A percentile compares a stretch with the other conserved stretches of the same genome.
phyloP scores from a whole-genome alignment of 1,284 basidiomycete species.

The Naganishia albida region DNA sequence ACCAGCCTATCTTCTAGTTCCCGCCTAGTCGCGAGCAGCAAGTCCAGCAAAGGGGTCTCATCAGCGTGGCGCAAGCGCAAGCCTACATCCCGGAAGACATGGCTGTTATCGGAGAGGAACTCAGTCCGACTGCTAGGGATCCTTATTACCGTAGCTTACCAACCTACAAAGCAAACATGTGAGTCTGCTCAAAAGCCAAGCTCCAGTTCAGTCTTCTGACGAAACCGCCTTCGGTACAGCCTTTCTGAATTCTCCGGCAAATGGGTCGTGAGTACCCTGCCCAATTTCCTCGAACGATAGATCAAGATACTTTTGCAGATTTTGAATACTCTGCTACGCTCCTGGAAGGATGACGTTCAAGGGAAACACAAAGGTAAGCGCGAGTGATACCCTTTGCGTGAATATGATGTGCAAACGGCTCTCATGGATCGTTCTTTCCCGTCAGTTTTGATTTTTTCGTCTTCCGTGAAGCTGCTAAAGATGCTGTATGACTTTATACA shows the following conservation, averaged over 20 bases:
- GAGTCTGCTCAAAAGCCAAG: not conserved
- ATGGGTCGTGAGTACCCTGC: conserved; percentile 50
- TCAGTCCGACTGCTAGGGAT: conserved; percentile 2
- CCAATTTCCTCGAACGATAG: not conserved
- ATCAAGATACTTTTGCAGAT: conserved; percentile 42
- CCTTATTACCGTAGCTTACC: conserved; percentile 11
- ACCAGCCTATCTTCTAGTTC: not conserved
- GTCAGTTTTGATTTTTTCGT: conserved; percentile 56
- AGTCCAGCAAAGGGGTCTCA: not conserved
- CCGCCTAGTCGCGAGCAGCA: conserved; percentile 39
- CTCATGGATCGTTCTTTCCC: not conserved
- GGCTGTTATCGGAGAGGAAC: conserved; percentile 4
- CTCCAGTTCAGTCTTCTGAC: not conserved
- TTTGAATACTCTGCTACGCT: conserved; percentile 49
- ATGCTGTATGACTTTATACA: conserved; percentile 55
- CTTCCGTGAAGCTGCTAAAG: conserved; percentile 55
- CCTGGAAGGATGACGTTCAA: conserved; percentile 53
- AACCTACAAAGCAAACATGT: conserved; percentile 17
- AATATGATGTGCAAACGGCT: not conserved
- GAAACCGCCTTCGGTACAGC: not conserved
- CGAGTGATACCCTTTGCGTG: not conserved
- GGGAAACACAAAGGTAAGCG: conserved; percentile 50
- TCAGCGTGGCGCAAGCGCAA: not conserved
- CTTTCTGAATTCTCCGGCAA: conserved; percentile 48
- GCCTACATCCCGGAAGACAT: conserved; percentile 6